phyloP scores from a whole-genome alignment of 495 filamentous ascomycete genomes.

The Penicillium dipodomyicola region DNA sequence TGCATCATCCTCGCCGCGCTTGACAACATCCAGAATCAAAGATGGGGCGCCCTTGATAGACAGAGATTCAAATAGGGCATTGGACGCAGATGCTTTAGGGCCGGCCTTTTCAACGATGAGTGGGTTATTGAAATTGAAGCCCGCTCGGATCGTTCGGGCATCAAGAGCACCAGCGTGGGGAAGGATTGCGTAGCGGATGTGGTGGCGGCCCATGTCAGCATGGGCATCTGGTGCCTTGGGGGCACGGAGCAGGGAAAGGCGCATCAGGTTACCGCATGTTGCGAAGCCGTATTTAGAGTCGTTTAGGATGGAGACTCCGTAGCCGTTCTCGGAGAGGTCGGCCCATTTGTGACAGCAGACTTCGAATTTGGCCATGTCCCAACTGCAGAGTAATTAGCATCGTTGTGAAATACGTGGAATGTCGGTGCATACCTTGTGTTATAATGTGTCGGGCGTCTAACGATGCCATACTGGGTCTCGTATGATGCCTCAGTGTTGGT shows the following conservation, averaged over 20 bases:
- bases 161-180: constrained; percentile 75
- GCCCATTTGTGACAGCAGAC: constrained; percentile 98
- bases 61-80: constrained; percentile 48
- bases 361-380: constrained; percentile 99
- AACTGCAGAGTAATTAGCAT: constrained; percentile 45
- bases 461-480: constrained; percentile 89
- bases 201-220: constrained; percentile 92
- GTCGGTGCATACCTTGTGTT: constrained; percentile 63
- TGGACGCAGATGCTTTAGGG: constrained; percentile 10
- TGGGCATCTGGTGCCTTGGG: constrained; percentile 96
- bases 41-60: constrained; percentile 55
- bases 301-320: constrained; percentile 92
- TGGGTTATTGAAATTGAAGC: constrained; percentile 87
- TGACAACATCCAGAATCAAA: constrained; percentile 77
- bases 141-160: constrained; percentile 72
- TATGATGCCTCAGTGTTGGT: constrained; percentile 92
- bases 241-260: constrained; percentile 80
- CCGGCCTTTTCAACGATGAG: constrained; percentile 49
- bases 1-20: constrained; percentile 93
- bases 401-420: constrained; percentile 6
- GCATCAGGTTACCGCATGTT: constrained; percentile 86
- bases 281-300: constrained; percentile 98
- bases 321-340: constrained; percentile 88
- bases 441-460: constrained; percentile 88
- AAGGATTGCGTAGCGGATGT: constrained; percentile 86